These are phyloP conservation scores for Trypanosomatidae sp. DNA, from an alignment of 208 protist species.

Conservation along the genomic window DNA sequence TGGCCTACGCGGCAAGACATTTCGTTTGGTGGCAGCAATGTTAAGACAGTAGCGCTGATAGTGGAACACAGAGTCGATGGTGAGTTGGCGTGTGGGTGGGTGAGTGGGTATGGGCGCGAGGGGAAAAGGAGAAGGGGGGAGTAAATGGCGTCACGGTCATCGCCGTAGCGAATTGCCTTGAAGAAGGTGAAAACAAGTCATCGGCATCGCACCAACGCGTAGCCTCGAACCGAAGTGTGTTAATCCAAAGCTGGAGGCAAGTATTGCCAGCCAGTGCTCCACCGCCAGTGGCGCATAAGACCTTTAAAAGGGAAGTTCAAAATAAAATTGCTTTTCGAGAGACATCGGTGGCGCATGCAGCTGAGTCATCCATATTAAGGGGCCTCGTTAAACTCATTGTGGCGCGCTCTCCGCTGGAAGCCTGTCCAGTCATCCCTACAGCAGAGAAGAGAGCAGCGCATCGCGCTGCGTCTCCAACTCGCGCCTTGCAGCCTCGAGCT, in stretches of 20 bases:
- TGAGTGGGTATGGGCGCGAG: neutral
- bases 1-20: slow-evolving; percentile 55
- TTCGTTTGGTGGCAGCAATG: neutral
- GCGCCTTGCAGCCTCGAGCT: slow-evolving; percentile 17
- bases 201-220: neutral
- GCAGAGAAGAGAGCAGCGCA: slow-evolving; percentile 6
- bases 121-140: neutral
- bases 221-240: neutral
- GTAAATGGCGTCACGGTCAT: too few species aligned
- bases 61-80: neutral
- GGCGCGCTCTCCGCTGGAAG: neutral
- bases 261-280: too few species aligned
- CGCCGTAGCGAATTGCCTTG: neutral
- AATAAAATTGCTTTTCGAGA: slow-evolving; percentile 1
- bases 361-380: neutral
- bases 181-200: neutral
- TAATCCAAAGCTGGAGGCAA: neutral
- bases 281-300: neutral
- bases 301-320: neutral
- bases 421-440: neutral
- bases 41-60: neutral
- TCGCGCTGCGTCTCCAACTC: slow-evolving; percentile 21
- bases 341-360: neutral
- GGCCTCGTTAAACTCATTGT: neutral
- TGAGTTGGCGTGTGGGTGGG: neutral